Evolutionary conservation across 2,329 filamentous ascomycete genomes (phyloP), one percentile per base, ranked within the genome.

Genomic region (Fusarium papillatum): DNA sequence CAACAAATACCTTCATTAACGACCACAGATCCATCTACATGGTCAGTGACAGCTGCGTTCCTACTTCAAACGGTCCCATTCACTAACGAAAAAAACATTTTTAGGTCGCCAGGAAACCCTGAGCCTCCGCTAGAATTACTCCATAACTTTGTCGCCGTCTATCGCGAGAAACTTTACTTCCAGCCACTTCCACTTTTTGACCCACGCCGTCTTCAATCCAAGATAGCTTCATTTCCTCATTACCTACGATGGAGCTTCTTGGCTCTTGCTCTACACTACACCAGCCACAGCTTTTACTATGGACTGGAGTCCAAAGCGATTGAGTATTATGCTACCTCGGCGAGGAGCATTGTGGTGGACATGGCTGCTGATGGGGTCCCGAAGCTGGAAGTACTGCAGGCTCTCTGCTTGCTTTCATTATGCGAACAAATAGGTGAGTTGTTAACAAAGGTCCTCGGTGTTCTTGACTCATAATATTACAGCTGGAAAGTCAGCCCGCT

Each of bases 231-330:
- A 3, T n/a, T 76, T 4, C 74, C 78, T 3, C 68, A 77, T 16
- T 75, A 77, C 10, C 57, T 79, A 1, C 72, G 78, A 13, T 79
- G 78, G 78, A 72, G 69, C 2, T 72, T 79, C 1, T 1, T 79
- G 0, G 77, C 72, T n/a, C 64, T 79, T 0, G 41, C 62, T 0
- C 71, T 79, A 0, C 63, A 72, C 16, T 73, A 74, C 9, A 64
- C 66, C 3, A 78, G 46, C 0, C 71, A 72, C 7, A 41, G 19
- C 0, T 79, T 78, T 2, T 79, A 77, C 24, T 70, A 65, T 31
- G 78, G 78, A 0, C 5, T 67, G 0, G 76, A 79, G 16, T 46
- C 41, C 0, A 74, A 79, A 5, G 77, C 78, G 3, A 71, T 78
- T 10, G 77, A 79, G 39, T 78, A 77, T 13, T 79, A 79, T 7